These are phyloP conservation scores for Cicer yamashitae DNA, from an alignment of 306 rosid genomes.

Conservation along the genomic window DNA sequence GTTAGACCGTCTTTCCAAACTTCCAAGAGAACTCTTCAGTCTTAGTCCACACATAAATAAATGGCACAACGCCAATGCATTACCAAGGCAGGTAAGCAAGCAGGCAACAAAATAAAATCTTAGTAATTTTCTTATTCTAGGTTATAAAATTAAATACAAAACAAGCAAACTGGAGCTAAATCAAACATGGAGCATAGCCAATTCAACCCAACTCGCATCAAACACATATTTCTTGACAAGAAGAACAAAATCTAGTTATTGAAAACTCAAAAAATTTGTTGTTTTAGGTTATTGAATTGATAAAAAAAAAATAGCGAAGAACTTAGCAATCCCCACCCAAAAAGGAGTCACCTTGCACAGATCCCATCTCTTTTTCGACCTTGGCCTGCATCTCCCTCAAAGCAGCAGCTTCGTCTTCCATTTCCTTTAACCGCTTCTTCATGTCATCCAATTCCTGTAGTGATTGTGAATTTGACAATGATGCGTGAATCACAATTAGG, in stretches of 20 bases:
- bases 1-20: slow-evolving; percentile 3
- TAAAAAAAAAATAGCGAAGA: background rate
- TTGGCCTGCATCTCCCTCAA: slow-evolving; percentile 80
- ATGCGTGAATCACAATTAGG: slow-evolving; percentile 38
- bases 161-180: background rate
- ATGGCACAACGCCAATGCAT: slow-evolving; percentile 11
- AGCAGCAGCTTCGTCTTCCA: slow-evolving; percentile 81
- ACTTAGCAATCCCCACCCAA: background rate
- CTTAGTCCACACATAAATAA: background rate
- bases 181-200: background rate
- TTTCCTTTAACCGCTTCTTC: slow-evolving; percentile 73
- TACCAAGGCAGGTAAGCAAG: slow-evolving; percentile 18
- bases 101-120: slow-evolving; percentile 15
- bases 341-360: slow-evolving; percentile 57
- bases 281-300: background rate
- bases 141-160: slow-evolving; percentile 14
- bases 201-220: slow-evolving; percentile 20
- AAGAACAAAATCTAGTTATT: background rate
- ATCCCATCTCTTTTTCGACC: slow-evolving; percentile 71
- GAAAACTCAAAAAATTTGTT: background rate
- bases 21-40: slow-evolving; percentile 18
- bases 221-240: slow-evolving; percentile 15
- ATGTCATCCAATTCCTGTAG: slow-evolving; percentile 67
- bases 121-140: background rate
- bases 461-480: background rate